Conservation (phyloP, 1,284 basidiomycete genomes). For the Leccinum pachyderme region DNA sequence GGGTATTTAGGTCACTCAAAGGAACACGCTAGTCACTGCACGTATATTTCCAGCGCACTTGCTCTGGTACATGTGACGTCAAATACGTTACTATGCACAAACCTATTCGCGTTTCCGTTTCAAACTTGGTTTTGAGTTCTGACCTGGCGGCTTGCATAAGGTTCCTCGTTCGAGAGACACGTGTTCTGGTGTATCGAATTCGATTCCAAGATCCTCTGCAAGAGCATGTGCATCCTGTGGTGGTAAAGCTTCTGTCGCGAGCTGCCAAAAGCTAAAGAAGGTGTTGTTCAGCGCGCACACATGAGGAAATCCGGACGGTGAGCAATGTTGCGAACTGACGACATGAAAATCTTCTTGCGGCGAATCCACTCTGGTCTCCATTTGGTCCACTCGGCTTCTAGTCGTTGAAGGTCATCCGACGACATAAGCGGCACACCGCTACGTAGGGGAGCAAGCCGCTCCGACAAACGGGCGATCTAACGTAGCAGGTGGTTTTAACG, state of each 20-base stretch:
- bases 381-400: slow-evolving; percentile 65
- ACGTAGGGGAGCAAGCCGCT: slow-evolving; percentile 62
- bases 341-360: slow-evolving; percentile 64
- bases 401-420: slow-evolving; percentile 55
- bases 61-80: slow-evolving; percentile 1
- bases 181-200: slow-evolving; percentile 70
- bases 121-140: slow-evolving; percentile 18
- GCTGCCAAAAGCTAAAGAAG: slow-evolving; percentile 61
- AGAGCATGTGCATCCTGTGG: slow-evolving; percentile 61
- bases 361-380: slow-evolving; percentile 74
- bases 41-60: background rate
- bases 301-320: background rate
- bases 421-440: slow-evolving; percentile 65
- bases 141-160: slow-evolving; percentile 14
- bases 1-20: background rate
- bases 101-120: slow-evolving; percentile 32
- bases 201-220: slow-evolving; percentile 72
- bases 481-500: slow-evolving; percentile 1
- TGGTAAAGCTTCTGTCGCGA: slow-evolving; percentile 63
- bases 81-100: background rate
- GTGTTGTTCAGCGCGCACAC: slow-evolving; percentile 4
- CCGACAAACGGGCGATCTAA: slow-evolving; percentile 50
- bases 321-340: slow-evolving; percentile 40
- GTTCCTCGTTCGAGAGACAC: slow-evolving; percentile 37
- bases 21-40: background rate